These are phyloP conservation scores for Auriscalpium orientale DNA, from an alignment of 768 basidiomycete species.

Conservation along the genomic window DNA sequence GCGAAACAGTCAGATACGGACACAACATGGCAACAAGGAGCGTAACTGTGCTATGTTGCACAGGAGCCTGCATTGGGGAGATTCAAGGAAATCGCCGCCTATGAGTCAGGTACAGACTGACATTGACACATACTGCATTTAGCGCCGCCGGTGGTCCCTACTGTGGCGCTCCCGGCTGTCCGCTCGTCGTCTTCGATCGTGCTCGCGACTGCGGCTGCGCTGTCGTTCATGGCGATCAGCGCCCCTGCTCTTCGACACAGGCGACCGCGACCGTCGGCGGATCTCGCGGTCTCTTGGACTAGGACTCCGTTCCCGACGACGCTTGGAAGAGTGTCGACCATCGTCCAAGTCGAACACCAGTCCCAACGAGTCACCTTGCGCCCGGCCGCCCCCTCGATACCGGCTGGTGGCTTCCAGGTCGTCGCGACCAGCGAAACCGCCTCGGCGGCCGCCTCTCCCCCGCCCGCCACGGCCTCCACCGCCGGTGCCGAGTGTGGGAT, in stretches of 20 bases:
- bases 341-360: slow-evolving; percentile 80
- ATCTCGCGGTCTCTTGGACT: slow-evolving; percentile 30
- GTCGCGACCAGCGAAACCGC: slow-evolving; percentile 63
- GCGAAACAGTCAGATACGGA: too few relatives aligned
- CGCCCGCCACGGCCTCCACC: slow-evolving; percentile 22
- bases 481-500: slow-evolving; percentile 45
- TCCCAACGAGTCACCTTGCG: slow-evolving; percentile 42
- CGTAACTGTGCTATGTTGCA: not conserved
- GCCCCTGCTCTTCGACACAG: slow-evolving; percentile 15
- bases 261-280: slow-evolving; percentile 17
- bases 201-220: slow-evolving; percentile 12
- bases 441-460: slow-evolving; percentile 22
- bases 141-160: slow-evolving; percentile 7
- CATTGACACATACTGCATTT: not conserved
- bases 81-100: not conserved
- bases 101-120: not conserved
- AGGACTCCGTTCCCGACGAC: slow-evolving; percentile 41
- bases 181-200: not conserved
- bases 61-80: not conserved
- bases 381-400: slow-evolving; percentile 45
- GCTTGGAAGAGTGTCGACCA: slow-evolving; percentile 4
- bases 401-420: slow-evolving; percentile 66
- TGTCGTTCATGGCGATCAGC: slow-evolving; percentile 18
- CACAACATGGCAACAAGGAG: not conserved
- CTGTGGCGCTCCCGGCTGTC: slow-evolving; percentile 3